Conservation (phyloP, 2,329 filamentous ascomycete genomes). For the Thelonectria discophora region DNA sequence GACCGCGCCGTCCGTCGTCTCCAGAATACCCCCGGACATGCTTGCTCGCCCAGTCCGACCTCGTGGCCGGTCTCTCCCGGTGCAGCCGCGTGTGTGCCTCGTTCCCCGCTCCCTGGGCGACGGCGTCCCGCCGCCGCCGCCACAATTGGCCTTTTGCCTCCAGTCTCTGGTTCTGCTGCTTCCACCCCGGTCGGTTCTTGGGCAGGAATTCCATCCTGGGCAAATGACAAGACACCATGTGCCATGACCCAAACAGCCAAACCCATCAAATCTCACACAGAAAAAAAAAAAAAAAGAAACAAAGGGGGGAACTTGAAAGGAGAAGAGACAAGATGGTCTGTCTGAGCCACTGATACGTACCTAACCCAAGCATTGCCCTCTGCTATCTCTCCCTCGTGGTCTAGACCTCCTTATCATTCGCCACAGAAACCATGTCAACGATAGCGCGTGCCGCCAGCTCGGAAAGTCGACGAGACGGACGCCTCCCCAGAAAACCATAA, state of each 20-base stretch:
- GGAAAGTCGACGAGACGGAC: constrained; percentile 2
- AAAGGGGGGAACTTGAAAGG: background rate
- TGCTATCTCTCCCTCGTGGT: constrained; percentile 4
- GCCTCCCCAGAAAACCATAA: too few species aligned
- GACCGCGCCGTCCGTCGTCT: background rate
- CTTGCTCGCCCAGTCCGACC: background rate
- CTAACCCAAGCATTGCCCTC: background rate
- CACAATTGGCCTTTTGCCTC: constrained; percentile 18
- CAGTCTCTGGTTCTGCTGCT: constrained; percentile 10
- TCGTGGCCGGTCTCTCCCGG: constrained; percentile 7
- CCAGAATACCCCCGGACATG: background rate
- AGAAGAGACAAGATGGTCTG: constrained; percentile 6
- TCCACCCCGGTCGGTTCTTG: constrained; percentile 15
- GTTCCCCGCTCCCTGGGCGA: constrained; percentile 1
- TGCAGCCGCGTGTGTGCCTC: background rate
- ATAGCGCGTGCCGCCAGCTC: background rate
- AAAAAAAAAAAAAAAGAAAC: background rate
- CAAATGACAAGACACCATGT: background rate
- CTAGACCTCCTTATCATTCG: constrained; percentile 18
- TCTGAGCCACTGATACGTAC: constrained; percentile 10
- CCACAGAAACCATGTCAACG: background rate
- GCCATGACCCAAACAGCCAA: background rate
- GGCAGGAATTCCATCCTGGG: constrained; percentile 11
- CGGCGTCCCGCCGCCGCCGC: constrained; percentile 12
- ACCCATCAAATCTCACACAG: background rate